Conservation (phyloP, 179 eudicot species). For the Nepenthes alata region DNA sequence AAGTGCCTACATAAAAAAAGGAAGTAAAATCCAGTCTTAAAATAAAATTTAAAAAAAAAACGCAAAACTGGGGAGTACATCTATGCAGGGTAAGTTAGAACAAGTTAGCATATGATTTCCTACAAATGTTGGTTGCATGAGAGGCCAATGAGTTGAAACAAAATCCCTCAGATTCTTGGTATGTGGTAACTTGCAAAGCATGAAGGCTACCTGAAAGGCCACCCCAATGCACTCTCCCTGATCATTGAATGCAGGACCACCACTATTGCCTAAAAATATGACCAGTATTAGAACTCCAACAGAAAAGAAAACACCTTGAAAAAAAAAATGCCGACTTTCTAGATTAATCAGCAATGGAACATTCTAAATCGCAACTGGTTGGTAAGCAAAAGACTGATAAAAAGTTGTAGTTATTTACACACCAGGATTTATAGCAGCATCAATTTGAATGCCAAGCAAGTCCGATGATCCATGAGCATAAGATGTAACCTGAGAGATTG, state of each 20-base stretch:
- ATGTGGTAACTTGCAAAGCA: background rate
- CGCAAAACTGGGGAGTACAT: no score
- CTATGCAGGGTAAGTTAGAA: no score
- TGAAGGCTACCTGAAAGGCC: conserved; percentile 81
- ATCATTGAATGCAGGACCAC: conserved; percentile 97
- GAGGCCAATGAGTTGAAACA: no score
- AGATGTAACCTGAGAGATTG: conserved; percentile 67
- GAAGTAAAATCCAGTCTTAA: conserved; percentile 1
- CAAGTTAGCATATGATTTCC: no score
- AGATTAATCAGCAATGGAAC: background rate
- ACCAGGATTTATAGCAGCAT: conserved; percentile 99
- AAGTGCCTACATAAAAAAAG: conserved; percentile 9
- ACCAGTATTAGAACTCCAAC: conserved; percentile 12
- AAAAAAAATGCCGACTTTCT: background rate
- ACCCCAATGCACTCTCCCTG: conserved; percentile 95
- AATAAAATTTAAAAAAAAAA: background rate
- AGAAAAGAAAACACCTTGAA: conserved; percentile 2
- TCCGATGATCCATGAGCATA: conserved; percentile 96
- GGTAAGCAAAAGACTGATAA: background rate
- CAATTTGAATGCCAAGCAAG: conserved; percentile 92
- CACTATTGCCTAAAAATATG: conserved; percentile 69
- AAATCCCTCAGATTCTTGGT: background rate
- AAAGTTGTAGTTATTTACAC: conserved; percentile 9
- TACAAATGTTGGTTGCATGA: no score
- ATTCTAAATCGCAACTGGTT: background rate